Evolutionary conservation across 108 stramenopile species (phyloP).

Genomic region (Conticribra guillardii): DNA sequence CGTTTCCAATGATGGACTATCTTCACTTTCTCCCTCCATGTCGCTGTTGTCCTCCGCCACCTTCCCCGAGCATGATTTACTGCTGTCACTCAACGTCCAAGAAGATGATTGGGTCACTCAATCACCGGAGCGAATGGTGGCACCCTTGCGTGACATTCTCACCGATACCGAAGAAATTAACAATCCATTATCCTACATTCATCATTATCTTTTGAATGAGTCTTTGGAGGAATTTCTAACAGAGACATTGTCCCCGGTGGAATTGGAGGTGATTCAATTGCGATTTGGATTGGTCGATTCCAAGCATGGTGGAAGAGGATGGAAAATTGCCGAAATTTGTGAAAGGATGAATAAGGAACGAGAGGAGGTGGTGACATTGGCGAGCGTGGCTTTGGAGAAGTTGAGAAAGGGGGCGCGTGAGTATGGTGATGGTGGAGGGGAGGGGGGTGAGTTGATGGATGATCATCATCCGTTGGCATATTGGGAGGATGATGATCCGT

Average conservation of each 20-base stretch:
- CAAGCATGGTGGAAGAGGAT: slow-evolving; percentile 26
- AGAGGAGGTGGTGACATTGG: slow-evolving; percentile 28
- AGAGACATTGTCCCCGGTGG: slow-evolving; percentile 44
- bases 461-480: too few relatives aligned
- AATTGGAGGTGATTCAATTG: slow-evolving; percentile 61
- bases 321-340: slow-evolving; percentile 21
- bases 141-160: slow-evolving; percentile 55
- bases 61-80: slow-evolving; percentile 33
- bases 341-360: slow-evolving; percentile 12
- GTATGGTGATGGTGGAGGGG: too few relatives aligned
- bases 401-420: slow-evolving; percentile 23
- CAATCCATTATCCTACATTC: slow-evolving; percentile 51
- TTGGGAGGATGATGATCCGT: slow-evolving; percentile 29
- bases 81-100: slow-evolving; percentile 38
- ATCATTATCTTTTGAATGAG: slow-evolving; percentile 53
- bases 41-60: too few relatives aligned
- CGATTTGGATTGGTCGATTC: slow-evolving; percentile 60
- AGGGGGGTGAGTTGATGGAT: too few relatives aligned
- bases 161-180: slow-evolving; percentile 46
- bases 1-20: too few relatives aligned
- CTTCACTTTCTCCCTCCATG: too few relatives aligned
- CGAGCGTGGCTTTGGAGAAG: slow-evolving; percentile 30
- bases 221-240: slow-evolving; percentile 56
- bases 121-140: slow-evolving; percentile 56
- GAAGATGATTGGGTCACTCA: slow-evolving; percentile 60